Percentiles rank a stretch among this genome's conserved stretches.
phyloP scores from a whole-genome alignment of 352 stramenopile species.

The Phytophthora crassamura region DNA sequence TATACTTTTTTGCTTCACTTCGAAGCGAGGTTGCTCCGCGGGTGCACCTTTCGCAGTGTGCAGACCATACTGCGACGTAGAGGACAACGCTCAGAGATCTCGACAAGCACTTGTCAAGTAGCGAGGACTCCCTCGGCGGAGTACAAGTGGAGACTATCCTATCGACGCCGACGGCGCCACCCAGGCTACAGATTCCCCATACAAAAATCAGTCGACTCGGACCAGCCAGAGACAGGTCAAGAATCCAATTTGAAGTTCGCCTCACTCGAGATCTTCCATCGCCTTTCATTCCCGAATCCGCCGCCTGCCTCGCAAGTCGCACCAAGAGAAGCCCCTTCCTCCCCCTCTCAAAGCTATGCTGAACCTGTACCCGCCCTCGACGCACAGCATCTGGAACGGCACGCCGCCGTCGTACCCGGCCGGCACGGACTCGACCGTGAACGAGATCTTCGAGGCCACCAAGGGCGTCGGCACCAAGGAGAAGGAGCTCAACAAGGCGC shows the following conservation, averaged over 20 bases:
- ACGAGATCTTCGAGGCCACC: conserved; percentile 74
- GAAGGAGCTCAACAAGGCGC: conserved; percentile 57
- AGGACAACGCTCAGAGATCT: too few species aligned
- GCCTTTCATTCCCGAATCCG: conserved; percentile 33
- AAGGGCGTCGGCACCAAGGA: conserved; percentile 77
- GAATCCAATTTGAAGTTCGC: conserved; percentile 19
- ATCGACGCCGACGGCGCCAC: too few species aligned
- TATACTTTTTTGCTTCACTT: too few species aligned
- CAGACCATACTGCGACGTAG: too few species aligned
- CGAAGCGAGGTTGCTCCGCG: too few species aligned
- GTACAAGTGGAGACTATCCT: too few species aligned
- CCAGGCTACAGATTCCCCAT: conserved; percentile 7
- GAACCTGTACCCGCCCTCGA: conserved; percentile 80
- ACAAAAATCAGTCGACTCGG: conserved; percentile 12
- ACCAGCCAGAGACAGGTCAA: background rate
- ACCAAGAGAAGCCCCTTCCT: conserved; percentile 6
- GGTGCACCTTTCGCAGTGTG: too few species aligned
- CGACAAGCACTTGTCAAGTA: too few species aligned
- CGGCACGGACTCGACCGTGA: conserved; percentile 58
- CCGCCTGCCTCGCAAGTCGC: conserved; percentile 24
- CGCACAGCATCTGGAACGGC: conserved; percentile 73
- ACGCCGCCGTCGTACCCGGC: conserved; percentile 44
- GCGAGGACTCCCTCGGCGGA: too few species aligned
- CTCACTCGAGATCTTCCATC: background rate
- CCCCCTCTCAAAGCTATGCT: conserved; percentile 49